Evolutionary conservation across 1,139 yeast species (phyloP).

Genomic region (Candida sp.): DNA sequence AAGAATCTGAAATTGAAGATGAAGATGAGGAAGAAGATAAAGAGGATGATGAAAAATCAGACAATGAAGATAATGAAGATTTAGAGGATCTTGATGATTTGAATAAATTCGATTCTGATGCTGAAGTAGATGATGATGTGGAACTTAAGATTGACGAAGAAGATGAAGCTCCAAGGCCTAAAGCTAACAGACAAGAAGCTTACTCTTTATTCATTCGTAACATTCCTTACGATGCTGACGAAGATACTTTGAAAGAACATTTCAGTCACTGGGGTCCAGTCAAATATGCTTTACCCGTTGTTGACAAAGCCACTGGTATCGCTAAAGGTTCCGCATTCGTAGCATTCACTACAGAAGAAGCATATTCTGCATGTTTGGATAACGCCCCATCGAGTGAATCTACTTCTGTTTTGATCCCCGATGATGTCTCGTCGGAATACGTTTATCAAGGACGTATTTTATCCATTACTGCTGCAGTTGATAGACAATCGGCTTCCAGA

Average conservation of each 20-base stretch:
- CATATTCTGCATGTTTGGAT: slow-evolving; percentile 65
- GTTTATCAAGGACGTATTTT: slow-evolving; percentile 92
- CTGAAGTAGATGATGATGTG: slow-evolving; percentile 23
- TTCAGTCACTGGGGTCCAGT: slow-evolving; percentile 83
- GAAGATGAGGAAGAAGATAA: slow-evolving; percentile 25
- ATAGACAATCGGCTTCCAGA: slow-evolving; percentile 77
- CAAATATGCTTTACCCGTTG: slow-evolving; percentile 89
- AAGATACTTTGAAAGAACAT: slow-evolving; percentile 72
- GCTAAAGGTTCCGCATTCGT: slow-evolving; percentile 97
- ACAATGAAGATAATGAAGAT: slow-evolving; percentile 29
- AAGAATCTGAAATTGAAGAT: slow-evolving; percentile 20
- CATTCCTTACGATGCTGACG: slow-evolving; percentile 92
- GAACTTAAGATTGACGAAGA: slow-evolving; percentile 28
- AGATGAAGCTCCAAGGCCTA: slow-evolving; percentile 28
- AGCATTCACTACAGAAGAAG: slow-evolving; percentile 64
- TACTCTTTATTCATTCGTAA: slow-evolving; percentile 82
- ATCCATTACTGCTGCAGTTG: slow-evolving; percentile 81
- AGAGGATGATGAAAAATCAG: slow-evolving; percentile 34
- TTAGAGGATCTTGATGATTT: slow-evolving; percentile 18
- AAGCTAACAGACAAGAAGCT: slow-evolving; percentile 62
- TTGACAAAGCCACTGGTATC: slow-evolving; percentile 79
- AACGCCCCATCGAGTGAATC: slow-evolving; percentile 79
- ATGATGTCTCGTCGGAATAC: slow-evolving; percentile 84
- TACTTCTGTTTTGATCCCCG: slow-evolving; percentile 82
- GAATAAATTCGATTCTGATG: slow-evolving; percentile 24